Evolutionary conservation across 805 yeast genomes (phyloP).

Genomic region (Saccharomycopsis javanensis): DNA sequence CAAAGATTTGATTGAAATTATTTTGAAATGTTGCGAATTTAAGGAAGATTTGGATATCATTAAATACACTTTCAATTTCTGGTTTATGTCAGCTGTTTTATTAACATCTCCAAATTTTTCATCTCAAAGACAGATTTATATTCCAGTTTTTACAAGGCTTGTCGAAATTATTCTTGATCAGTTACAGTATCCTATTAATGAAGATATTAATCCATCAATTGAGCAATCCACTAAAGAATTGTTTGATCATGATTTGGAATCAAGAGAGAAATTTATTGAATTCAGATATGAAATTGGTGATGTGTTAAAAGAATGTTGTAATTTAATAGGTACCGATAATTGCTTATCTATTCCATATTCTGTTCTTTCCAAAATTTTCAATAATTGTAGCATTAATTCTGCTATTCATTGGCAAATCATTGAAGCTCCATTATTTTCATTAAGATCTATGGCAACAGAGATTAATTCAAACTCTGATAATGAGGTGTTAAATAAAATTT

Average conservation of each 20-base stretch:
- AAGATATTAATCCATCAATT: conserved; percentile 13
- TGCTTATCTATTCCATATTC: conserved; percentile 63
- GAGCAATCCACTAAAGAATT: conserved; percentile 27
- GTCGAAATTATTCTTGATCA: conserved; percentile 55
- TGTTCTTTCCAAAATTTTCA: conserved; percentile 1
- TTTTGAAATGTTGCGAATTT: conserved; percentile 60
- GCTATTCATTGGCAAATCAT: conserved; percentile 66
- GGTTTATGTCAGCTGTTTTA: conserved; percentile 75
- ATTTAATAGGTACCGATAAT: conserved; percentile 67
- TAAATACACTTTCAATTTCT: conserved; percentile 83
- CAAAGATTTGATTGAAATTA: conserved; percentile 60
- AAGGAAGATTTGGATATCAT: conserved; percentile 84
- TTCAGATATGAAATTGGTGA: conserved; percentile 97
- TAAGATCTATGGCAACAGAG: conserved; percentile 93
- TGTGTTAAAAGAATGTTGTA: conserved; percentile 91
- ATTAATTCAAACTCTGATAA: conserved; percentile 55
- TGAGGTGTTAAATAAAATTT: conserved; percentile 58
- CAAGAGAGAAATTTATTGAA: conserved; percentile 85
- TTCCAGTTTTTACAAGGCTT: conserved; percentile 48
- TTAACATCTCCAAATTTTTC: conserved; percentile 27
- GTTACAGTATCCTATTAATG: conserved; percentile 59
- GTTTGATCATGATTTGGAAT: conserved; percentile 64
- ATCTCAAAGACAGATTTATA: conserved; percentile 30
- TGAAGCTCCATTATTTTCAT: conserved; percentile 82
- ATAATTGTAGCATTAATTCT: background rate